phyloP scores from a whole-genome alignment of 164 flowering plant species.

The Aristolochia californica region DNA sequence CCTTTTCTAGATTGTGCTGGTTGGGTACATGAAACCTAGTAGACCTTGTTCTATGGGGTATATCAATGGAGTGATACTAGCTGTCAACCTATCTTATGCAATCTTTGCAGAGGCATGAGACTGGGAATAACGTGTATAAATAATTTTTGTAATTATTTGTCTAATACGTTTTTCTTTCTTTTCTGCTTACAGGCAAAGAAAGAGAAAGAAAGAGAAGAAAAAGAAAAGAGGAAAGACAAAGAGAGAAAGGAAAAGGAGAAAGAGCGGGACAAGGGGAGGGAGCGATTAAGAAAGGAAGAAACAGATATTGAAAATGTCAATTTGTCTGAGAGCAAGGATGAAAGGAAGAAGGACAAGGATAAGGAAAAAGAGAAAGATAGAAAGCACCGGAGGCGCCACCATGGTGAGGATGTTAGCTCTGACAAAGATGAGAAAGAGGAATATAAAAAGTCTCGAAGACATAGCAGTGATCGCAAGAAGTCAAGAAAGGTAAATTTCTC shows the following conservation, averaged over 20 bases:
- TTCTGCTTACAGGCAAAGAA: conserved; percentile 54
- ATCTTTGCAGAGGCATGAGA: too few species aligned
- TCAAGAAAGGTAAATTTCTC: conserved; percentile 56
- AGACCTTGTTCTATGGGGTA: too few species aligned
- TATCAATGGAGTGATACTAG: too few species aligned
- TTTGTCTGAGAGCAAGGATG: conserved; percentile 27
- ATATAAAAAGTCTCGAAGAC: conserved; percentile 56
- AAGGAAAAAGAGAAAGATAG: conserved; percentile 63
- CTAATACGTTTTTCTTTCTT: not conserved
- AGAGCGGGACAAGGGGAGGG: conserved; percentile 65
- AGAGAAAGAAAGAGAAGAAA: conserved; percentile 62
- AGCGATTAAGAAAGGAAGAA: conserved; percentile 68
- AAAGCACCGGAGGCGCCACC: conserved; percentile 65
- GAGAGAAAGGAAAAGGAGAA: conserved; percentile 55
- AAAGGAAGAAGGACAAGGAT: conserved; percentile 61
- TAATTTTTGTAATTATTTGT: too few species aligned
- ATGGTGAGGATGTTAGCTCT: conserved; percentile 52
- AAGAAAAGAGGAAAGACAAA: conserved; percentile 29
- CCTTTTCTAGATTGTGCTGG: too few species aligned
- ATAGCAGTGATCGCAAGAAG: conserved; percentile 80
- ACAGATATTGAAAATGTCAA: conserved; percentile 54
- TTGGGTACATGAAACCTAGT: too few species aligned
- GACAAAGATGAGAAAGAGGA: conserved; percentile 79
- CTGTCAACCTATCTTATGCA: not conserved
- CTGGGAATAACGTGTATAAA: too few species aligned